Base-by-base conservation (phyloP, 202 grass and related monocot genomes). In the Zizania palustris region DNA sequence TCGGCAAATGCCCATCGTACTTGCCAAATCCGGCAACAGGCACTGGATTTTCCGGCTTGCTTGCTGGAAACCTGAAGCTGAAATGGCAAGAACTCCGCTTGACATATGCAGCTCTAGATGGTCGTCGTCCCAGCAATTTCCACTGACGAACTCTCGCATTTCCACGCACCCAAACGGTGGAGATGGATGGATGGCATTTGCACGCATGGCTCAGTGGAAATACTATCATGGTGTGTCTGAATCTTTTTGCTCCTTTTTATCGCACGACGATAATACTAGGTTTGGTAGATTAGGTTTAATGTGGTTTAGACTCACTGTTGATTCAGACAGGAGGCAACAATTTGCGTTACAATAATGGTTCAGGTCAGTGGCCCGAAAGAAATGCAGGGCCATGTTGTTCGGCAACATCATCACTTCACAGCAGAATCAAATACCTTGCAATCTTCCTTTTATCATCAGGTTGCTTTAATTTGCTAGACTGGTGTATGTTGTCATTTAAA, bases 161-260 rank as follows among this genome's bases (percentile, higher is more conserved):
- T 50, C 44, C 33, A 36, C n/a, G n/a, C n/a, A n/a, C n/a, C 11
- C 51, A n/a, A 55, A 55, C 51, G 6, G 19, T 55, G n/a, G 0
- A 61, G 49, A 13, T 28, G 41, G 4, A 36, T n/a, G n/a, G n/a
- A 39, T 48, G 28, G 8, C 36, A 13, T 45, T 45, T 21, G 15
- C 28, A 50, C 11, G 5, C 28, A 50, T 16, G 5, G n/a, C 51
- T 70, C 38, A 39, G 58, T 86, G 78, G 84, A 22, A 12, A 60
- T 58, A 70, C 20, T 64, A 77, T 76, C 65, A 86, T 77, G 72
- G 11, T 77, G 11, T 77, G 72, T 72, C 84, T 49, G 72, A 69
- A 59, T 11, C 78, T 5, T 76, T 75, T 62, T 39, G 7, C 8
- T 38, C 38, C 0, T 82, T 9, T 44, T 67, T 74, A 21, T 61